Evolutionary conservation across 306 rosid genomes (phyloP).

Genomic region (Dicorynia guianensis): DNA sequence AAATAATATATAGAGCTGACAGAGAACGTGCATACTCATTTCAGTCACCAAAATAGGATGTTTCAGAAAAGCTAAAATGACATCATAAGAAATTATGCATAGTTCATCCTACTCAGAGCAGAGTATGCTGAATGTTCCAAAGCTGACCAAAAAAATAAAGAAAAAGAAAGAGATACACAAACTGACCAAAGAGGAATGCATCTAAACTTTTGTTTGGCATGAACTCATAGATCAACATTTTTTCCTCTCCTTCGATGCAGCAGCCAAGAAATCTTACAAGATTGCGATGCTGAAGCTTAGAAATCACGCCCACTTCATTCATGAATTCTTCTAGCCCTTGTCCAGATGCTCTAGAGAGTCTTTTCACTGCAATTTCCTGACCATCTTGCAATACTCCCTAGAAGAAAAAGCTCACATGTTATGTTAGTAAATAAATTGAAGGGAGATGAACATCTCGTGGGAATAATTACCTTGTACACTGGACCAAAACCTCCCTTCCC

Average conservation of each 20-base stretch:
- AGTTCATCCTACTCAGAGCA: not conserved
- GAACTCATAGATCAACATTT: slow-evolving; percentile 57
- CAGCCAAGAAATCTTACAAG: slow-evolving; percentile 57
- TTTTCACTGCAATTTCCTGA: slow-evolving; percentile 59
- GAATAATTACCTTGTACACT: slow-evolving; percentile 45
- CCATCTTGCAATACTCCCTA: slow-evolving; percentile 52
- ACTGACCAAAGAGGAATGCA: slow-evolving; percentile 52
- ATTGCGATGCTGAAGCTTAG: slow-evolving; percentile 63
- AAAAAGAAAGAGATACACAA: not conserved
- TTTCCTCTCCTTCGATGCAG: slow-evolving; percentile 54
- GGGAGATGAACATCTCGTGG: not conserved
- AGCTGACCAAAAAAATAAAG: not conserved
- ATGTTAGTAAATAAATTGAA: not conserved
- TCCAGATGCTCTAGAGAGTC: slow-evolving; percentile 48
- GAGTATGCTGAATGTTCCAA: not conserved
- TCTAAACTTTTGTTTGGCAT: slow-evolving; percentile 59
- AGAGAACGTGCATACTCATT: not conserved
- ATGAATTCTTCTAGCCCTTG: slow-evolving; percentile 60
- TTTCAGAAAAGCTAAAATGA: not conserved
- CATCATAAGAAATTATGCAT: not conserved
- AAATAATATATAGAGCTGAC: not conserved
- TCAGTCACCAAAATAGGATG: not conserved
- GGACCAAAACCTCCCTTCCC: slow-evolving; percentile 54
- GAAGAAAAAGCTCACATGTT: not conserved
- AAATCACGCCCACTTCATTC: slow-evolving; percentile 57